These are phyloP conservation scores for Rhizopus microsporus DNA, from an alignment of 371 early-diverging fungal species.

Conservation along the genomic window DNA sequence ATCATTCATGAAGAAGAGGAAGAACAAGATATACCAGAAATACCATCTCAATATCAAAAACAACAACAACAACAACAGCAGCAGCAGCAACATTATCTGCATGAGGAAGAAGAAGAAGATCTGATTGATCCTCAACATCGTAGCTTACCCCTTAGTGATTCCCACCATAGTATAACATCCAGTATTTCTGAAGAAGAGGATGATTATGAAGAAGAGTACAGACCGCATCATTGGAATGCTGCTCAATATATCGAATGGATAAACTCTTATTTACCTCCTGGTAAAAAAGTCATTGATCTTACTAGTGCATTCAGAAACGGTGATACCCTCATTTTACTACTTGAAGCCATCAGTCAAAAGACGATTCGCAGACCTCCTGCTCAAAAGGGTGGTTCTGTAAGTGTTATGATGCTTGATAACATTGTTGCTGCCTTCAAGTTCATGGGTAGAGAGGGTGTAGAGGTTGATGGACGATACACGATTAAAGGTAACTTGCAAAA, in stretches of 20 bases:
- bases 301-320: conserved; percentile 56
- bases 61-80: conserved; percentile 4
- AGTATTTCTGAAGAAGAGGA: conserved; percentile 10
- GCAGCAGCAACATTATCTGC: conserved; percentile 2
- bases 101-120: conserved; percentile 30
- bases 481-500: conserved; percentile 37
- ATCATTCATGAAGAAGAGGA: conserved; percentile 8
- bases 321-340: conserved; percentile 49
- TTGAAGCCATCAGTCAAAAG: conserved; percentile 56
- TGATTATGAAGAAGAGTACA: conserved; percentile 1
- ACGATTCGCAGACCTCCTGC: conserved; percentile 42
- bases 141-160: conserved; percentile 15
- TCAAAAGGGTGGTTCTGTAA: conserved; percentile 32
- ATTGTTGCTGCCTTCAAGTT: conserved; percentile 66
- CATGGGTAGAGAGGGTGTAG: conserved; percentile 61
- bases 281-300: conserved; percentile 45
- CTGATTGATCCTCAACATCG: conserved; percentile 36
- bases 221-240: conserved; percentile 4
- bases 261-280: conserved; percentile 47
- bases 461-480: conserved; percentile 55
- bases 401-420: conserved; percentile 57
- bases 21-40: conserved; percentile 2
- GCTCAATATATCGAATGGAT: conserved; percentile 55
- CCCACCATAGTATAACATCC: conserved; percentile 12
- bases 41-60: conserved; percentile 6